Percentiles rank a stretch among this genome's conserved stretches.
These are phyloP conservation scores for Plantago coronopus DNA, from an alignment of 305 asterid species.

Conservation along the genomic window DNA sequence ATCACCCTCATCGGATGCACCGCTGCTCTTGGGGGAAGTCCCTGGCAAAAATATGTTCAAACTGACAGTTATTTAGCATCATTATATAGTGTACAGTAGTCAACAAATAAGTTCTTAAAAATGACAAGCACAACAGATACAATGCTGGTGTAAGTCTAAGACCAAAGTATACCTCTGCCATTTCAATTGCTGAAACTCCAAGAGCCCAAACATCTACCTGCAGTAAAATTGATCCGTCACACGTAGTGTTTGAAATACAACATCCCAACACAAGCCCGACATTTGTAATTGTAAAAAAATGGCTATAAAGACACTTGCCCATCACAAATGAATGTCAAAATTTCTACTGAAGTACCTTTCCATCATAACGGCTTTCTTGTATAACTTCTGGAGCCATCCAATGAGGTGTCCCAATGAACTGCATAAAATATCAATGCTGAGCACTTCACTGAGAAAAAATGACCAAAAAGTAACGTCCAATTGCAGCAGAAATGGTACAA, in stretches of 20 bases:
- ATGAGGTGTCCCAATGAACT: conserved; percentile 94
- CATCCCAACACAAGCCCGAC: conserved; percentile 11
- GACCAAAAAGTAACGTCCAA: conserved; percentile 5
- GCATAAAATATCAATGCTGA: conserved; percentile 25
- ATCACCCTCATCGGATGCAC: conserved; percentile 99
- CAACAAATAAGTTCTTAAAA: too few relatives aligned
- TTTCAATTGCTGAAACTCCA: conserved; percentile 98
- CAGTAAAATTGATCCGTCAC: conserved; percentile 15
- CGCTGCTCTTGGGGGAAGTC: conserved; percentile 94
- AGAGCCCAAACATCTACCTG: conserved; percentile 99
- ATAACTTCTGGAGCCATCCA: conserved; percentile 99
- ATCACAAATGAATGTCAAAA: conserved; percentile 7
- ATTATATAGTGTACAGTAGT: conserved; percentile 11
- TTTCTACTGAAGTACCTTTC: conserved; percentile 55
- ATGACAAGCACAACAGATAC: conserved; percentile 14
- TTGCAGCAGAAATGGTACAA: conserved; percentile 5
- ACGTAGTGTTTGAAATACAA: conserved; percentile 19
- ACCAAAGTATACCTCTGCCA: conserved; percentile 80
- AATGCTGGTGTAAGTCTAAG: conserved; percentile 15
- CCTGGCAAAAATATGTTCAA: conserved; percentile 47
- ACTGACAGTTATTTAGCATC: conserved; percentile 25
- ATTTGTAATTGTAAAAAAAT: conserved; percentile 3
- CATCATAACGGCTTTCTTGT: conserved; percentile 98
- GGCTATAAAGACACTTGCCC: conserved; percentile 5
- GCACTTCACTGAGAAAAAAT: conserved; percentile 22